Conservation (phyloP, 495 filamentous ascomycete genomes). For the Talaromyces wortmannii region DNA sequence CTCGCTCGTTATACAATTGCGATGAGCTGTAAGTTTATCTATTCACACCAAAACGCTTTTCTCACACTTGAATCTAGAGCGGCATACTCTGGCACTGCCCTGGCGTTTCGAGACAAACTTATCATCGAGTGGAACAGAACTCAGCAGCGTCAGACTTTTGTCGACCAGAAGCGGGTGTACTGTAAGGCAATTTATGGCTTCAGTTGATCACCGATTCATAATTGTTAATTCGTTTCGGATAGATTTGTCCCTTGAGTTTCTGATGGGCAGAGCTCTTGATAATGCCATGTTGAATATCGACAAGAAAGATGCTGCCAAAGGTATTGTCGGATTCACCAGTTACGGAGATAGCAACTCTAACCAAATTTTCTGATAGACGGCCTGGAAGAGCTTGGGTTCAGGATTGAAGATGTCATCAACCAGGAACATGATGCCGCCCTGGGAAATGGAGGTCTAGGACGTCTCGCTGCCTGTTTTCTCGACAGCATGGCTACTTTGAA, state of each 20-base stretch:
- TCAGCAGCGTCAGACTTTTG: conserved; percentile 88
- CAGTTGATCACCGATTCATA: background rate
- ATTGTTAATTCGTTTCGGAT: too few relatives aligned
- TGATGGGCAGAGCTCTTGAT: conserved; percentile 94
- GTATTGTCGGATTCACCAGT: conserved; percentile 27
- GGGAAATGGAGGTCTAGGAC: conserved; percentile 91
- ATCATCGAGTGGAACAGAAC: conserved; percentile 97
- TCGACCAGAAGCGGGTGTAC: conserved; percentile 88
- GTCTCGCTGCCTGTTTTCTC: conserved; percentile 92
- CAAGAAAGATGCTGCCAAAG: conserved; percentile 75
- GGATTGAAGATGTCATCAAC: conserved; percentile 89
- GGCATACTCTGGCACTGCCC: conserved; percentile 81
- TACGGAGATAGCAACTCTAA: background rate
- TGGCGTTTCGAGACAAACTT: conserved; percentile 88
- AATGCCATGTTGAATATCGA: conserved; percentile 98
- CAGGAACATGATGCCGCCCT: conserved; percentile 96
- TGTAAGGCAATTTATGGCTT: conserved; percentile 37
- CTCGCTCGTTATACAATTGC: conserved; percentile 95
- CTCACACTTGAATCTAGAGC: conserved; percentile 41
- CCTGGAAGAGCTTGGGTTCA: conserved; percentile 82
- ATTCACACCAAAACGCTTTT: background rate
- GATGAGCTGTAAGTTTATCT: conserved; percentile 61
- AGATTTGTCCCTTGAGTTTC: conserved; percentile 90
- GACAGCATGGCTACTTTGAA: conserved; percentile 93
- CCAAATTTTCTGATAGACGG: conserved; percentile 48